phyloP scores from a whole-genome alignment of 1,284 basidiomycete genomes.

The Apiotrichum domesticum region DNA sequence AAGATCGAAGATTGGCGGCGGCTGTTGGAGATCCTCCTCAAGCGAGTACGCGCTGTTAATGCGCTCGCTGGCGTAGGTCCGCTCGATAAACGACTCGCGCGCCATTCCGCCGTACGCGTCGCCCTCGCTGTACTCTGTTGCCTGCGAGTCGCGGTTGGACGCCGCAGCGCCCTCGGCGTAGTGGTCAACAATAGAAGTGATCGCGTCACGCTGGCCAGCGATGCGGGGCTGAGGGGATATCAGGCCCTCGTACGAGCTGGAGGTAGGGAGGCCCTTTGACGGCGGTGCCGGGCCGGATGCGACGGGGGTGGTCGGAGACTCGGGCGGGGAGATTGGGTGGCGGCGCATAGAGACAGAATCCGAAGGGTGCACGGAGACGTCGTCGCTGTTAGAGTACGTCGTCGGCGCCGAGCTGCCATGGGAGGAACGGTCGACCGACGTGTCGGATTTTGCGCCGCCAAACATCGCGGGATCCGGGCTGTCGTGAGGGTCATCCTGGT shows the following conservation, averaged over 20 bases:
- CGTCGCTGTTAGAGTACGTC: background rate
- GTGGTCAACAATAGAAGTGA: slow-evolving; percentile 19
- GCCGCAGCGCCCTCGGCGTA: slow-evolving; percentile 1
- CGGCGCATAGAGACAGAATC: slow-evolving; percentile 6
- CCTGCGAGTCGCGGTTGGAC: background rate
- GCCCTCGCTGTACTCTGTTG: slow-evolving; percentile 8
- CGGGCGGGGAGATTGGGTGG: slow-evolving; percentile 2
- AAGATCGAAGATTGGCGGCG: slow-evolving; percentile 46
- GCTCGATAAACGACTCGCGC: slow-evolving; percentile 10
- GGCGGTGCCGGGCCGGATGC: background rate
- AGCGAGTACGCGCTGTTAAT: slow-evolving; percentile 11
- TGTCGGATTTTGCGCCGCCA: background rate
- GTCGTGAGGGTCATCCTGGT: background rate
- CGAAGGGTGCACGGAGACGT: slow-evolving; percentile 11
- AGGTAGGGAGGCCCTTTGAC: background rate
- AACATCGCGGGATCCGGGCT: background rate
- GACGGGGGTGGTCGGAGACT: background rate
- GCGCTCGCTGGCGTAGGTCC: slow-evolving; percentile 13
- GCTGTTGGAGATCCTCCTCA: slow-evolving; percentile 13
- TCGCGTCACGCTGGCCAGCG: slow-evolving; percentile 11
- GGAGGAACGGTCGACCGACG: background rate
- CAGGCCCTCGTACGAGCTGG: slow-evolving; percentile 9
- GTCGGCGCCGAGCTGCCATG: background rate
- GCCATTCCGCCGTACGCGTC: slow-evolving; percentile 11
- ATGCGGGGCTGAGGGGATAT: slow-evolving; percentile 9